Percentiles rank a stretch among this genome's conserved stretches.
phyloP scores from a whole-genome alignment of 139 green algal species.

The Volvox africanus region DNA sequence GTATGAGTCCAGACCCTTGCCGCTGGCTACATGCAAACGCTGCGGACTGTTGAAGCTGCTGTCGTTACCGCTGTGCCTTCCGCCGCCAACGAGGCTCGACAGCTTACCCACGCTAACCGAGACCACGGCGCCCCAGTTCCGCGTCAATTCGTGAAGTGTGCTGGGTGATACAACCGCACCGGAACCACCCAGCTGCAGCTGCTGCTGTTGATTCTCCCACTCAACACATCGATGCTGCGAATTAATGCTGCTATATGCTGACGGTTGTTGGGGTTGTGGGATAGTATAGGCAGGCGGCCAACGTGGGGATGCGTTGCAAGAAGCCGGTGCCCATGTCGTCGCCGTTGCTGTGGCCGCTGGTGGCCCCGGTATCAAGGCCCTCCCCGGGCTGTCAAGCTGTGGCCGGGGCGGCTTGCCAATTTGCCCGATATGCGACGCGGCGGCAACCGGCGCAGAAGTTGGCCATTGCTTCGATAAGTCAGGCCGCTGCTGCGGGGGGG shows the following conservation, averaged over 20 bases:
- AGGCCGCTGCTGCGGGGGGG: not conserved
- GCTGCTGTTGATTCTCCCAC: not conserved
- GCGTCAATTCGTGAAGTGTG: slow-evolving; percentile 4
- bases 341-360: not conserved
- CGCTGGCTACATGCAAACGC: not conserved
- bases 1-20: slow-evolving; percentile 20
- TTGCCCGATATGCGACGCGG: not conserved
- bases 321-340: not conserved
- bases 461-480: not conserved
- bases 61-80: not conserved
- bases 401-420: slow-evolving; percentile 1
- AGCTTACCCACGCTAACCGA: slow-evolving; percentile 2
- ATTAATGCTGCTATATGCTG: not conserved
- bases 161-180: not conserved
- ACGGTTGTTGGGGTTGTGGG: not conserved
- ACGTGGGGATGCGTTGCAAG: not conserved
- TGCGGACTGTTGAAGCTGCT: slow-evolving; percentile 26
- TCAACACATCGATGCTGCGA: not conserved
- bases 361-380: not conserved
- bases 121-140: slow-evolving; percentile 20
- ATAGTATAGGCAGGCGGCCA: not conserved
- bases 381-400: not conserved
- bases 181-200: not conserved
- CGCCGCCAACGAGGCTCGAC: too few relatives aligned
- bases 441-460: not conserved